Conservation (phyloP, 352 stramenopile species). For the Phytopythium vexans region DNA sequence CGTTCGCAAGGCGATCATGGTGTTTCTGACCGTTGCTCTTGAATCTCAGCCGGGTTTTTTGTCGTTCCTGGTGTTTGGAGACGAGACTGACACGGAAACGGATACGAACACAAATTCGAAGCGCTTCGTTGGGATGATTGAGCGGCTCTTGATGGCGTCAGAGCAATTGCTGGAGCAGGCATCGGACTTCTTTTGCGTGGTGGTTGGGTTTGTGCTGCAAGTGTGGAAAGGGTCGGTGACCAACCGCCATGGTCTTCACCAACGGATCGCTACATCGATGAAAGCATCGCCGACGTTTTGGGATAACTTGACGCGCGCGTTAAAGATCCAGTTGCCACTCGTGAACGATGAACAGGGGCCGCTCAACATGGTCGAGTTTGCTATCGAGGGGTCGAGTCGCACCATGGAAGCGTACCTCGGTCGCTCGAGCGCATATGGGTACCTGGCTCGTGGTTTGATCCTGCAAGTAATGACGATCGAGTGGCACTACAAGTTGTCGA, state of each 20-base stretch:
- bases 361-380: slow-evolving; percentile 26
- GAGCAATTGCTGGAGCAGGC: slow-evolving; percentile 54
- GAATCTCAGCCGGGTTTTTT: slow-evolving; percentile 64
- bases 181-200: slow-evolving; percentile 53
- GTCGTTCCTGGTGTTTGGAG: slow-evolving; percentile 45
- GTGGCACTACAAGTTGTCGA: slow-evolving; percentile 47
- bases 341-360: slow-evolving; percentile 33
- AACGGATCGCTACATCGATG: slow-evolving; percentile 42
- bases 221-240: slow-evolving; percentile 49
- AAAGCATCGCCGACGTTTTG: slow-evolving; percentile 41
- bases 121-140: slow-evolving; percentile 36
- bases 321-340: slow-evolving; percentile 59
- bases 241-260: slow-evolving; percentile 37
- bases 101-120: slow-evolving; percentile 9
- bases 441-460: slow-evolving; percentile 52
- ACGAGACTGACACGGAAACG: slow-evolving; percentile 10
- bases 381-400: slow-evolving; percentile 7
- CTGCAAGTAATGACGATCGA: slow-evolving; percentile 62
- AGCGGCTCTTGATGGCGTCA: slow-evolving; percentile 51
- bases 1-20: slow-evolving; percentile 42
- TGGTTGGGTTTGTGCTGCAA: slow-evolving; percentile 52
- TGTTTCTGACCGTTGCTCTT: slow-evolving; percentile 48
- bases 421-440: slow-evolving; percentile 56
- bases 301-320: slow-evolving; percentile 48
- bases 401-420: slow-evolving; percentile 36